A percentile compares a stretch with the other conserved stretches of the same genome.
These are phyloP conservation scores for Pulveroboletus sp. DNA, from an alignment of 768 basidiomycete species.

Conservation along the genomic window DNA sequence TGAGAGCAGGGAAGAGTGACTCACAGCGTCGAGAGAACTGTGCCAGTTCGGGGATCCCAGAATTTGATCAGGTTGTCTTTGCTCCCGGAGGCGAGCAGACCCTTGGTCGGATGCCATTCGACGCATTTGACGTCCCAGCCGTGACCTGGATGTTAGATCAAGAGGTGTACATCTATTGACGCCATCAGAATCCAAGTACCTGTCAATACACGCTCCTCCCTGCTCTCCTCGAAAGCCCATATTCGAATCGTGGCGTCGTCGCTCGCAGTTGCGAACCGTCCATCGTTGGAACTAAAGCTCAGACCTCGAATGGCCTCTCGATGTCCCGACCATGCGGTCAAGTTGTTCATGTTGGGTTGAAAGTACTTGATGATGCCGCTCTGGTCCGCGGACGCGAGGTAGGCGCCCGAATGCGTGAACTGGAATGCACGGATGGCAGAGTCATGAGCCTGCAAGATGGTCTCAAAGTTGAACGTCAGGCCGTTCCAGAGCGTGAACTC, in stretches of 20 bases:
- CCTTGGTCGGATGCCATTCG: constrained; percentile 98
- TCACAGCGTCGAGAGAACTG: constrained; percentile 85
- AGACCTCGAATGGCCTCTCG: constrained; percentile 92
- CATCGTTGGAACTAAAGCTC: constrained; percentile 89
- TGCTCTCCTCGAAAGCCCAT: constrained; percentile 91
- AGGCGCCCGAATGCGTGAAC: constrained; percentile 92
- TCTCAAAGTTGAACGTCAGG: constrained; percentile 98
- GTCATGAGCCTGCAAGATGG: constrained; percentile 98
- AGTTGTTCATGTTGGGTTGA: constrained; percentile 98
- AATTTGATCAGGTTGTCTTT: constrained; percentile 99
- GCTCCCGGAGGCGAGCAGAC: constrained; percentile 88
- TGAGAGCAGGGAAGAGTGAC: constrained; percentile 23
- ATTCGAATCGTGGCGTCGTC: constrained; percentile 94
- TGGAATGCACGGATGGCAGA: constrained; percentile 84
- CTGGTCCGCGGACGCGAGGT: constrained; percentile 90
- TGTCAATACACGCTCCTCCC: constrained; percentile 83
- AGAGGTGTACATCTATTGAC: background rate
- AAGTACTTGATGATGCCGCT: constrained; percentile 97
- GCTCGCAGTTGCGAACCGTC: constrained; percentile 88
- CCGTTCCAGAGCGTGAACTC: constrained; percentile 99
- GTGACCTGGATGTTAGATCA: constrained; percentile 60
- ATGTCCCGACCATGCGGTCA: constrained; percentile 91
- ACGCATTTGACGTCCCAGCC: constrained; percentile 99
- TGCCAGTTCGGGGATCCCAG: constrained; percentile 96
- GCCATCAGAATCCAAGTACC: constrained; percentile 39